Evolutionary conservation across 129 eudicot genomes (phyloP).

Genomic region (Tanacetum coccineum): DNA sequence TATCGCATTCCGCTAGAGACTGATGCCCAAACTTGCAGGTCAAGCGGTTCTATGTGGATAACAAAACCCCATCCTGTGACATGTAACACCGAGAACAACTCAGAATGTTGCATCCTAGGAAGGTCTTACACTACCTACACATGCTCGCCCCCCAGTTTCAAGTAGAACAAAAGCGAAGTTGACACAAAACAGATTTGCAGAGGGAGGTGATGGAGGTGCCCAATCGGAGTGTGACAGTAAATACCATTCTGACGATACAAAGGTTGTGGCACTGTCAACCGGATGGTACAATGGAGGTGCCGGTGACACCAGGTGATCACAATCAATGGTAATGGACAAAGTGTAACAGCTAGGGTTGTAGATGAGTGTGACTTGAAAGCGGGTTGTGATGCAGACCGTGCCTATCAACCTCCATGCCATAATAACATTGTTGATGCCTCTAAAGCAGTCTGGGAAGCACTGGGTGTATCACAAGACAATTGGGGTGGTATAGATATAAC

Average conservation of each 20-base stretch:
- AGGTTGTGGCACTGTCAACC: constrained; percentile 23
- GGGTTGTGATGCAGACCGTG: constrained; percentile 41
- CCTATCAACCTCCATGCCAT: constrained; percentile 39
- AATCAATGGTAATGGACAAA: constrained; percentile 24
- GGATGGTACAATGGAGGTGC: constrained; percentile 25
- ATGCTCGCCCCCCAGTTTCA: constrained; percentile 28
- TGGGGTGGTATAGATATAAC: constrained; percentile 38
- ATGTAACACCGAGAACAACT: no score
- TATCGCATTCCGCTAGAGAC: not conserved
- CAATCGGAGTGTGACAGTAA: constrained; percentile 17
- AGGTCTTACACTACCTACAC: constrained; percentile 33
- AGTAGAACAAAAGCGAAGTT: constrained; percentile 29
- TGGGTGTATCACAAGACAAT: constrained; percentile 27
- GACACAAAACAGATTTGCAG: constrained; percentile 26
- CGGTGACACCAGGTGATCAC: constrained; percentile 22
- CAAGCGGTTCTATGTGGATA: constrained; percentile 19
- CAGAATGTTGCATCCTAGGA: constrained; percentile 30
- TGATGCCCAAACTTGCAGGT: constrained; percentile 24
- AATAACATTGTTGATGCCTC: constrained; percentile 44
- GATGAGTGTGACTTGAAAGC: constrained; percentile 26
- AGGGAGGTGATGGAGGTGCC: constrained; percentile 22
- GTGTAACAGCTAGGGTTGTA: constrained; percentile 31
- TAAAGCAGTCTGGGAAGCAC: constrained; percentile 36
- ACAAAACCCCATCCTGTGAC: constrained; percentile 21
- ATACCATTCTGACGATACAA: constrained; percentile 17